These are phyloP conservation scores for Solanum chacoense DNA, from an alignment of 305 asterid species.

Conservation along the genomic window DNA sequence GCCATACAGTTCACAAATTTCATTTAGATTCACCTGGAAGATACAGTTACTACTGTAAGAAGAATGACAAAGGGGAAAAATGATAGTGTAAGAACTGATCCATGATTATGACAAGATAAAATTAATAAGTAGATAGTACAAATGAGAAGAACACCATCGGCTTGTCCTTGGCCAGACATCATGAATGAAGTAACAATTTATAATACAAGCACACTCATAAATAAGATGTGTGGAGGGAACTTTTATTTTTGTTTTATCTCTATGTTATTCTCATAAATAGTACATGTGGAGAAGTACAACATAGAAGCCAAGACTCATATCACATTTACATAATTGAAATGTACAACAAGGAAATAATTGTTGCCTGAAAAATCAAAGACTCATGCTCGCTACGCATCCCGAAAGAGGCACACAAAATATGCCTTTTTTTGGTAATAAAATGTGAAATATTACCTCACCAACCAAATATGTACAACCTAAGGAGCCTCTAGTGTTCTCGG, in stretches of 20 bases:
- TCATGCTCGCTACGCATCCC: not conserved
- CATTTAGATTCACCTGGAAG: conserved; percentile 60
- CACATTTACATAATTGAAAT: not conserved
- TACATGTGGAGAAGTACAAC: not conserved
- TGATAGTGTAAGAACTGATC: not conserved
- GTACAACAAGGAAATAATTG: not conserved
- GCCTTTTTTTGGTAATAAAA: too few relatives aligned
- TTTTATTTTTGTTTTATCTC: not conserved
- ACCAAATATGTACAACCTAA: not conserved
- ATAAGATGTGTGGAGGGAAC: not conserved
- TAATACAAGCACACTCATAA: not conserved
- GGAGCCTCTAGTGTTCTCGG: not conserved
- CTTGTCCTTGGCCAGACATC: not conserved
- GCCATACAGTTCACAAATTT: conserved; percentile 60
- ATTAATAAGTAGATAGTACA: not conserved
- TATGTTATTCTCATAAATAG: not conserved
- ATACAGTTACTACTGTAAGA: not conserved
- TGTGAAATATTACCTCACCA: not conserved
- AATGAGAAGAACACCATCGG: not conserved
- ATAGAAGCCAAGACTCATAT: not conserved
- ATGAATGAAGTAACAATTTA: not conserved
- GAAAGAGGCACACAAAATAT: not conserved
- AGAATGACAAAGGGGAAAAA: not conserved
- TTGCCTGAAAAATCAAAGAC: not conserved
- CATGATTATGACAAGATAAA: not conserved